These are phyloP conservation scores for Sporothrix variecibatus DNA, from an alignment of 2,329 filamentous ascomycete species.

Conservation along the genomic window DNA sequence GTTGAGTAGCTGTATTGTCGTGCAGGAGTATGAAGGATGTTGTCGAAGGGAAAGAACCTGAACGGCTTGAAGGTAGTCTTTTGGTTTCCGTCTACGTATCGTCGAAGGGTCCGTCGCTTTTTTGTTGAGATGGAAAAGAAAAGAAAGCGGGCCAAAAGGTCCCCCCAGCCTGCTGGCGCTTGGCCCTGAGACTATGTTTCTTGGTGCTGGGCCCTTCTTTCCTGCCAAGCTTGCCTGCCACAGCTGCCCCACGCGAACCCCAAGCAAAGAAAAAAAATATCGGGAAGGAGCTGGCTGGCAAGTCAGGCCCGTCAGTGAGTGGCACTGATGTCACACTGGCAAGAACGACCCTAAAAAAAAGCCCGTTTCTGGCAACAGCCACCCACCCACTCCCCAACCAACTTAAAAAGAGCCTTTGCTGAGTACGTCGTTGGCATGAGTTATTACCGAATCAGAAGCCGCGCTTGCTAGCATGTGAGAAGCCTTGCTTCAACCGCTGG, in stretches of 20 bases:
- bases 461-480: constrained; percentile 17
- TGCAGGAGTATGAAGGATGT: neutral
- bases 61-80: neutral
- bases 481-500: neutral
- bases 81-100: neutral
- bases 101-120: neutral
- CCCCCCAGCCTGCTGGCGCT: neutral
- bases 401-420: neutral
- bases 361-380: neutral
- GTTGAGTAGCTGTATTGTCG: neutral
- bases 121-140: constrained; percentile 16
- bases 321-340: constrained; percentile 20
- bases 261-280: neutral
- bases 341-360: neutral
- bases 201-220: neutral
- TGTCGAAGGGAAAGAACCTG: neutral
- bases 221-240: constrained; percentile 15
- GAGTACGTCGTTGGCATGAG: no score
- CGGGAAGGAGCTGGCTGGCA: constrained; percentile 2
- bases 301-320: neutral
- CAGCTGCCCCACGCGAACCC: neutral
- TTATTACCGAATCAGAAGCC: constrained; percentile 26
- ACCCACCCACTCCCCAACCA: neutral
- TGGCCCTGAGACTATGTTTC: neutral
- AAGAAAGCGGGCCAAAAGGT: constrained; percentile 10